A percentile compares a stretch with the other conserved stretches of the same genome.
Evolutionary conservation across 441 rosid species (phyloP).

Genomic region (Jatropha podagrica): DNA sequence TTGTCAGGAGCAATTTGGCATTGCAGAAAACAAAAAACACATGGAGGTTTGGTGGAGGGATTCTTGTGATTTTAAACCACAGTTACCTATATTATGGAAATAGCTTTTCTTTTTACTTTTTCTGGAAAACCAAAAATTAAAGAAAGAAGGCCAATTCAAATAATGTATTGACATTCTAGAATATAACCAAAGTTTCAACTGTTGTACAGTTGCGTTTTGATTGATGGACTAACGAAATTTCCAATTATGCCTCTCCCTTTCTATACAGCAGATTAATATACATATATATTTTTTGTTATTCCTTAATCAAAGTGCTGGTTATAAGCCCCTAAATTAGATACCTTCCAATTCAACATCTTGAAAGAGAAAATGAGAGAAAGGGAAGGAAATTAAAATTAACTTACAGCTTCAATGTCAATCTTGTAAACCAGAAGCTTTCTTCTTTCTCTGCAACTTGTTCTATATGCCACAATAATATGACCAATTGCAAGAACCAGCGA

Average conservation of each 20-base stretch:
- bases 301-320: background rate
- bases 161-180: constrained; percentile 26
- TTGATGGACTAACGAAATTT: constrained; percentile 7
- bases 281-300: background rate
- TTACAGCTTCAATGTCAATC: constrained; percentile 97
- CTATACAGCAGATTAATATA: background rate
- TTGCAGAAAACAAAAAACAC: constrained; percentile 9
- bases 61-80: background rate
- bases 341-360: background rate
- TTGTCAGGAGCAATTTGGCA: constrained; percentile 5
- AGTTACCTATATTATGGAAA: background rate
- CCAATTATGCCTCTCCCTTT: background rate
- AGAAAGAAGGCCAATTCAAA: constrained; percentile 18
- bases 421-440: constrained; percentile 89
- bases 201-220: constrained; percentile 7
- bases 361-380: background rate
- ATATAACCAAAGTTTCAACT: constrained; percentile 1
- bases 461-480: constrained; percentile 69
- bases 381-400: constrained; percentile 27
- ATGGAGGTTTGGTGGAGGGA: background rate
- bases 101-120: background rate
- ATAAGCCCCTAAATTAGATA: background rate
- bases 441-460: constrained; percentile 88
- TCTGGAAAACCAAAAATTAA: background rate
- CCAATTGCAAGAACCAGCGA: constrained; percentile 65